Evolutionary conservation across 140 eudicot species (phyloP).

Genomic region (Ambrosia hybrid): DNA sequence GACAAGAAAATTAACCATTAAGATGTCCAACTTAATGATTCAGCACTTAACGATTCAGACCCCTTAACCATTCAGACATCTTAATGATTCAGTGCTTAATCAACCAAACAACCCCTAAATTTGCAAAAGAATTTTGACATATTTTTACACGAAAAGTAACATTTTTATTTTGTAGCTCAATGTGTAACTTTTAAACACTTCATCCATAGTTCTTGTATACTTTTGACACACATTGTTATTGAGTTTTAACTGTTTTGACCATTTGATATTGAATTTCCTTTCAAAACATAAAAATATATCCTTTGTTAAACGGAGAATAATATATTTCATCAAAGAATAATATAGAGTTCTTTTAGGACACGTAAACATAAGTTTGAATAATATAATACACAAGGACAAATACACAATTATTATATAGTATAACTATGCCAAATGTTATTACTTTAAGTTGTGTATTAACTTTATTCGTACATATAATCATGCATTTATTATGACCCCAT

Average conservation of each 20-base stretch:
- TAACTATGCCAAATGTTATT: neutral
- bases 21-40: too few relatives aligned
- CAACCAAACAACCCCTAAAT: too few relatives aligned
- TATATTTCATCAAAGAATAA: neutral
- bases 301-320: neutral
- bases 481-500: conserved; percentile 11
- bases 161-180: neutral
- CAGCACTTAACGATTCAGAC: too few relatives aligned
- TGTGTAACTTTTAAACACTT: neutral
- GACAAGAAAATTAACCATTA: too few relatives aligned
- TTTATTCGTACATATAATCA: conserved; percentile 4
- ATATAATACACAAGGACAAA: neutral
- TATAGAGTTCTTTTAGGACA: neutral
- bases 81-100: too few relatives aligned
- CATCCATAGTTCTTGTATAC: neutral
- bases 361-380: neutral
- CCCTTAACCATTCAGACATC: too few relatives aligned
- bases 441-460: neutral
- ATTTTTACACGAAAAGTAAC: neutral
- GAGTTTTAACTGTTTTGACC: too few relatives aligned
- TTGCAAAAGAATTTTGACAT: neutral
- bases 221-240: neutral
- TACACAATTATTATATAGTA: neutral
- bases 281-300: neutral
- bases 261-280: neutral